Evolutionary conservation across 225 moss, liverwort and hornwort species (phyloP).

Genomic region (Pseudisothecium myosuroides): DNA sequence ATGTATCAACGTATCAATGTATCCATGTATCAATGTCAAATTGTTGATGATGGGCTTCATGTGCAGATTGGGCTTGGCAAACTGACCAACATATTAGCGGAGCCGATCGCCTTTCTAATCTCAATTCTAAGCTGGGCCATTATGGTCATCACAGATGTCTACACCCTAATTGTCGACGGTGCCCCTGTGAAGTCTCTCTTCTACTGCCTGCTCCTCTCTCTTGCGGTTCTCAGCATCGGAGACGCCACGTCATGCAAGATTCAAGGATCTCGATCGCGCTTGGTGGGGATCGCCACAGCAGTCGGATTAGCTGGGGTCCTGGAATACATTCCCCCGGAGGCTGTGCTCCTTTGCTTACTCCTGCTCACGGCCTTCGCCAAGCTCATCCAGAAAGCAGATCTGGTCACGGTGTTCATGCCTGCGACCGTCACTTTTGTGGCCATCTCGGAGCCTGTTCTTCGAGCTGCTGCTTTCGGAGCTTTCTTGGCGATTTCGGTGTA

Average conservation of each 20-base stretch:
- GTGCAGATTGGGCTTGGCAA: constrained; percentile 29
- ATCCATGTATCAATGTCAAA: neutral
- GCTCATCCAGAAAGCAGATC: constrained; percentile 31
- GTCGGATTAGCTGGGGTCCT: constrained; percentile 18
- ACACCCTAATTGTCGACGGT: constrained; percentile 21
- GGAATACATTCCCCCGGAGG: constrained; percentile 8
- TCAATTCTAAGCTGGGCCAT: constrained; percentile 9
- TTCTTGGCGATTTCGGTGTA: constrained; percentile 15
- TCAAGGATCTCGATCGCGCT: constrained; percentile 11
- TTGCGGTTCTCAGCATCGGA: constrained; percentile 38
- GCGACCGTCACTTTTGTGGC: constrained; percentile 19
- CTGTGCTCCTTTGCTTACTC: constrained; percentile 5
- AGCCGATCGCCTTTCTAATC: constrained; percentile 27
- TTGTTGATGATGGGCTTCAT: neutral
- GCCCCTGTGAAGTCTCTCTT: constrained; percentile 27
- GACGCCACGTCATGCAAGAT: constrained; percentile 16
- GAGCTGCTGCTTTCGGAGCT: constrained; percentile 1
- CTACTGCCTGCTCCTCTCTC: constrained; percentile 10
- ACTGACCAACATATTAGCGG: constrained; percentile 22
- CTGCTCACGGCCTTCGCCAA: constrained; percentile 19
- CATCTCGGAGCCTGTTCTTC: constrained; percentile 24
- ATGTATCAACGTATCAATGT: neutral
- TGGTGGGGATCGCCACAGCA: constrained; percentile 16
- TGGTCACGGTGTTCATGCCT: constrained; percentile 27
- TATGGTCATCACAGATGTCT: constrained; percentile 16